Conservation (phyloP, 2,329 filamentous ascomycete genomes). For the Xylaria sp. region DNA sequence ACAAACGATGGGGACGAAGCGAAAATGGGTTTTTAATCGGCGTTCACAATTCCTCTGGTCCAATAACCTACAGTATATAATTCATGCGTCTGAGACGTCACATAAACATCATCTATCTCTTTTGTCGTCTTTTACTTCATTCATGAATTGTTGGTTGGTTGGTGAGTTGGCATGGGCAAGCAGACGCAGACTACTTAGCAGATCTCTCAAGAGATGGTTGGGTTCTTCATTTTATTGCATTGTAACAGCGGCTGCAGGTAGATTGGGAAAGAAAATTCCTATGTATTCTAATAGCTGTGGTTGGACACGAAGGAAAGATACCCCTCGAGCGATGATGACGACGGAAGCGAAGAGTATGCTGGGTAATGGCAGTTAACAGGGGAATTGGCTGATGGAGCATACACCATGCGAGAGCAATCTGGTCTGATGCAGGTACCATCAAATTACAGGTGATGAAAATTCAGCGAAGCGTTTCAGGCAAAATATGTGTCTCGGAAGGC, state of each 20-base stretch:
- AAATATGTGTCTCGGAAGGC: constrained; percentile 30
- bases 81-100: constrained; percentile 41
- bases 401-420: constrained; percentile 26
- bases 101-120: constrained; percentile 35
- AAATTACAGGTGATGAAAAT: constrained; percentile 33
- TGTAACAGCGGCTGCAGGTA: constrained; percentile 38
- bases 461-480: constrained; percentile 36
- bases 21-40: constrained; percentile 34
- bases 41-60: constrained; percentile 37
- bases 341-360: constrained; percentile 29
- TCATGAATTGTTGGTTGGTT: constrained; percentile 23
- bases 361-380: constrained; percentile 30
- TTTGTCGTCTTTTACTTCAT: constrained; percentile 33
- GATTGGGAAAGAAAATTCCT: constrained; percentile 37
- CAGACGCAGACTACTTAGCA: constrained; percentile 30
- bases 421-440: constrained; percentile 36
- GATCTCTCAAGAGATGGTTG: constrained; percentile 27
- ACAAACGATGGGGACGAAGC: constrained; percentile 38
- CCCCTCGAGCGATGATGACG: constrained; percentile 37
- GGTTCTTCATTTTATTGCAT: constrained; percentile 35
- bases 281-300: constrained; percentile 33
- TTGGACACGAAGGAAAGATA: constrained; percentile 42
- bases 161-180: constrained; percentile 21
- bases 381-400: constrained; percentile 19
- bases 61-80: constrained; percentile 43